Evolutionary conservation across 1,284 basidiomycete species (phyloP), one percentile per base, ranked within the genome.

Genomic region (Hypsizygus ulmarius): DNA sequence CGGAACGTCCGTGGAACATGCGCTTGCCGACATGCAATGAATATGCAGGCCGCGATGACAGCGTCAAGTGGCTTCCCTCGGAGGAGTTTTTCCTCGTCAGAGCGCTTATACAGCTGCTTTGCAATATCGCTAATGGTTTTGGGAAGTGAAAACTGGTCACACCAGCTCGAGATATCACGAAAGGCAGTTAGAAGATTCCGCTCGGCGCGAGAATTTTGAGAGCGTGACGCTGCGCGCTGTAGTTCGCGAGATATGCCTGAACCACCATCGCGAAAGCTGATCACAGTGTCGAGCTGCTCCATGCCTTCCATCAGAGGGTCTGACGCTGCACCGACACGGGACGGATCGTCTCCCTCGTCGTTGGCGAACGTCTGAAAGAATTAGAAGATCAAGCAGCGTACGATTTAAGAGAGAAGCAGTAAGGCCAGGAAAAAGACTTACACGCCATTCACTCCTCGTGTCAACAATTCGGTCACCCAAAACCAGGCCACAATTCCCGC

Each of bases 291-390:
- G 45, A 97, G 81, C 64, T 94, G 89, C 65, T 96, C 93, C 59
- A 93, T 88, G 40, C 92, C 92, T 64, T 97, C 95, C 70, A 98
- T 78, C 21, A 97, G 74, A 44, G 95, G 93, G 65, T 97, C 94
- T 34, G 87, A 84, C 33, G 94, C 93, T 47, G 93, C 93, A 73
- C 97, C 97, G 57, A 99, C 97, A 90, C 97, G 97, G 59, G 96
- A 99, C 49, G 96, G 96, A 67, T 99, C 97, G 67, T 99, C 97
- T 52, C 96, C 95, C 73, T 98, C 96, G 67, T 99, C 94, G 61
- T 94, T 97, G 58, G 97, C 97, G 69, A 99, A 99, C 49, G 97
- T 99, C 87, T 97, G 78, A 43, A 48, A 49, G 53, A 42, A 42
- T 59, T 42, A 56, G 54, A 48, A 53, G 57, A 57, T 60, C 61